These are phyloP conservation scores for Diaporthe sp. DNA, from an alignment of 2,329 filamentous ascomycete genomes.

Conservation along the genomic window DNA sequence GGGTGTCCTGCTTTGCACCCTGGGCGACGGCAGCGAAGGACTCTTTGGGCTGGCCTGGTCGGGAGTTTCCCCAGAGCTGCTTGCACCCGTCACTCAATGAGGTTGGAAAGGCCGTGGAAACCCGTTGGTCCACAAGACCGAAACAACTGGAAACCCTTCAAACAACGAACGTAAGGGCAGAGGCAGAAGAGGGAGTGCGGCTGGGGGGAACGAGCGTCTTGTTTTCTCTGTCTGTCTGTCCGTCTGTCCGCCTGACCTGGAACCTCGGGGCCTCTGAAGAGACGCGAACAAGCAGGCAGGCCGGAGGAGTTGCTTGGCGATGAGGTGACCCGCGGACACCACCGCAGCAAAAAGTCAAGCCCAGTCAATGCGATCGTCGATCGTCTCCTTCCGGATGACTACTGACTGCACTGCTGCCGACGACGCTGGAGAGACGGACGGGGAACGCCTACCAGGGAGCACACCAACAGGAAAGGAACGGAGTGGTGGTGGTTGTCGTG, in stretches of 20 bases:
- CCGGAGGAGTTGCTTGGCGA: conserved; percentile 29
- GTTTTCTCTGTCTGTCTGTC: conserved; percentile 1
- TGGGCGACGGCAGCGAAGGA: conserved; percentile 30
- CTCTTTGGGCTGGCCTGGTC: conserved; percentile 31
- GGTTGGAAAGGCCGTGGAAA: conserved; percentile 26
- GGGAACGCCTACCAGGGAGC: conserved; percentile 13
- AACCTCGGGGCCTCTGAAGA: conserved; percentile 24
- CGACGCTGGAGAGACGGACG: conserved; percentile 27
- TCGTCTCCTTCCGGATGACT: conserved; percentile 31
- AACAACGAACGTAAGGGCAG: conserved; percentile 29
- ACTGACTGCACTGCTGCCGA: conserved; percentile 22
- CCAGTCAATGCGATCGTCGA: conserved; percentile 31
- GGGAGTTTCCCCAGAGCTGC: conserved; percentile 24
- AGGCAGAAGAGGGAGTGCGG: neutral
- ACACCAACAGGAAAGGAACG: conserved; percentile 32
- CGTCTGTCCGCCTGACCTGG: conserved; percentile 18
- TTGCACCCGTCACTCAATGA: conserved; percentile 38
- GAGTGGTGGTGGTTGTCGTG: conserved; percentile 20
- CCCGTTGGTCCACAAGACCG: conserved; percentile 32
- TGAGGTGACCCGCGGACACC: conserved; percentile 30
- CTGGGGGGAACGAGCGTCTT: conserved; percentile 25
- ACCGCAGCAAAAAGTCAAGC: conserved; percentile 28
- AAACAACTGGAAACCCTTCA: conserved; percentile 33
- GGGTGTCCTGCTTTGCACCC: conserved; percentile 29
- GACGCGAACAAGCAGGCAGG: conserved; percentile 22